Evolutionary conservation across 495 filamentous ascomycete genomes (phyloP), one percentile per base, ranked within the genome.

Genomic region (Delitschia confertaspora): DNA sequence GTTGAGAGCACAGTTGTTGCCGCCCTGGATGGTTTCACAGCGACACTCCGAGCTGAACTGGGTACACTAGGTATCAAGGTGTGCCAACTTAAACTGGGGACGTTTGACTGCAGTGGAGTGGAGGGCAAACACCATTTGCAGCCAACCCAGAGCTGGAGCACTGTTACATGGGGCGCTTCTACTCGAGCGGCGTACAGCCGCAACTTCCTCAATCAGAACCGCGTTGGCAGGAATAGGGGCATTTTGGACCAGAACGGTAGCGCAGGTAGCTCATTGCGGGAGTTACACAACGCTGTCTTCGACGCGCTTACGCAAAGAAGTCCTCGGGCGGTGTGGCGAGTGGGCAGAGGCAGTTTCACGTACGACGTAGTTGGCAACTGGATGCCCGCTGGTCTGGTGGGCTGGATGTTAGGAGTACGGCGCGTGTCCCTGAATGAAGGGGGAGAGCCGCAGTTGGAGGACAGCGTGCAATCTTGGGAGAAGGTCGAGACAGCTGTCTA

Each of bases 361-460:
- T 96, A 98, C 62, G 80, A 80, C n/a, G 65, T 93, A 24, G 79
- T 96, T 1, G 93, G 91, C 2, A 71, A 74, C 11, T 93, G 80
- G 79, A 73, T 80, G n/a, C 91, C 91, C 7, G 68, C 72, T 13
- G 74, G 79, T 5, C 32, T 95, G 21, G 83, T 95, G 17, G 76
- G 74, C 13, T 85, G 84, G 82, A 95, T 96, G 85, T 76, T 95
- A 72, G 83, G 88, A 1, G 73, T 84, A 23, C 65, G 74, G 29
- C 66, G 65, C 36, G 74, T 73, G 3, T 45, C 53, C 13, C 22
- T 48, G 41, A 49, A 58, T 20, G 46, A 53, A 27, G 49, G 22
- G 25, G 30, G 42, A 26, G 46, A 56, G 42, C 49, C 50, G 35
- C 24, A 47, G 51, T 34, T 61, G 42, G 45, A 53, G 48, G 47